A percentile compares a stretch with the other conserved stretches of the same genome.
Conservation (phyloP, 129 eudicot species). For the Artemisia argyi region DNA sequence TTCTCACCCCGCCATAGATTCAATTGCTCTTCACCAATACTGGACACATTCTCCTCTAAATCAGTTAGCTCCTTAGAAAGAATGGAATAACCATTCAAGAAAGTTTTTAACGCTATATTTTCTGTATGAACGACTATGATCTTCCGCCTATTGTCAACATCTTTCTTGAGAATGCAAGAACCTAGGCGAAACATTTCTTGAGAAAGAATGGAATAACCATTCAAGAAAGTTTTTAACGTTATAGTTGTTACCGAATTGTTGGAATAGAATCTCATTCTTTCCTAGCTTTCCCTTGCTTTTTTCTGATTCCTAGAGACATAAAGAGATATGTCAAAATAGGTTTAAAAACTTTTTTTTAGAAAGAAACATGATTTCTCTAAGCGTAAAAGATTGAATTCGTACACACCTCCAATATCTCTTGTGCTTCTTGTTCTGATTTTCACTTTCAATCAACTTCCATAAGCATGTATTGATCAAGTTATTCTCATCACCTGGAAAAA, state of each 20-base stretch:
- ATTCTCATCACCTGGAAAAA: conserved; percentile 56
- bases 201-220: too few relatives aligned
- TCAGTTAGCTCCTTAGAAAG: conserved; percentile 60
- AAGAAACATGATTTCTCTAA: neutral
- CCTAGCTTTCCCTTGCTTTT: conserved; percentile 39
- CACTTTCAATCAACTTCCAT: conserved; percentile 64
- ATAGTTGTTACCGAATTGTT: conserved; percentile 53
- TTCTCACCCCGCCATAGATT: conserved; percentile 59
- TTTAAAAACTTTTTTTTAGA: too few relatives aligned
- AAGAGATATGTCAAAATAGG: neutral
- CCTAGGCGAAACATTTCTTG: conserved; percentile 74
- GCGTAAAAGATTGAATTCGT: neutral
- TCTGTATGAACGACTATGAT: conserved; percentile 52
- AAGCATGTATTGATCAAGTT: conserved; percentile 64
- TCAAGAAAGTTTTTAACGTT: conserved; percentile 60
- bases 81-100: conserved; percentile 65
- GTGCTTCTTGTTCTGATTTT: conserved; percentile 66
- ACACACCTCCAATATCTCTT: conserved; percentile 61
- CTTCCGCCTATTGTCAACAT: conserved; percentile 45
- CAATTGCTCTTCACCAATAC: conserved; percentile 53
- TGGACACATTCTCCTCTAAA: conserved; percentile 50
- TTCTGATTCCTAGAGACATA: too few relatives aligned
- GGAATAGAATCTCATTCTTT: conserved; percentile 59
- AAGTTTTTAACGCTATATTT: conserved; percentile 61
- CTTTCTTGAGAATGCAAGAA: conserved; percentile 69